Percentiles rank a stretch among this genome's conserved stretches.
Evolutionary conservation across 148 eudicot species (phyloP).

Genomic region (Silene uniflora): DNA sequence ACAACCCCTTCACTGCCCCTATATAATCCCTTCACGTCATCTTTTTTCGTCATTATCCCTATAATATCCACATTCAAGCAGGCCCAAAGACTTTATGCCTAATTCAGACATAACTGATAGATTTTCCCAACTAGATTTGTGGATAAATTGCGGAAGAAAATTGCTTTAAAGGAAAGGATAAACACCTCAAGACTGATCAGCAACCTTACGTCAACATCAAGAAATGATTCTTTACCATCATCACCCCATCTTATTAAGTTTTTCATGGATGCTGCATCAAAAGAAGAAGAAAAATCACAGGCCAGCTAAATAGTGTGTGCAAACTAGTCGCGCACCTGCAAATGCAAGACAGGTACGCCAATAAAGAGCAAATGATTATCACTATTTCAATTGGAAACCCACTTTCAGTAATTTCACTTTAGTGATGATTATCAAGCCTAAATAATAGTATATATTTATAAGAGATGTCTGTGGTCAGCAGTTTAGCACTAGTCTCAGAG

Average conservation of each 20-base stretch:
- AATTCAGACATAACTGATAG: neutral
- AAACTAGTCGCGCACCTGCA: constrained; percentile 1
- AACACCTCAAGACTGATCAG: constrained; percentile 69
- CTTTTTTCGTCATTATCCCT: no score
- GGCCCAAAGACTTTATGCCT: neutral
- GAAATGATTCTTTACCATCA: constrained; percentile 43
- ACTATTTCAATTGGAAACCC: neutral
- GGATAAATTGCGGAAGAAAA: neutral
- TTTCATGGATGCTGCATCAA: constrained; percentile 73
- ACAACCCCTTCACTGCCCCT: no score
- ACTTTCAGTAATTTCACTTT: neutral
- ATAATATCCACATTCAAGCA: no score
- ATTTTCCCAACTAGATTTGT: neutral
- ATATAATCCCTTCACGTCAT: no score
- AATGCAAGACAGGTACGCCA: neutral
- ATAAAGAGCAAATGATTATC: neutral
- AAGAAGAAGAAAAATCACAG: constrained; percentile 5
- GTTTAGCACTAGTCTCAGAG: neutral
- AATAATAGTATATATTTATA: neutral
- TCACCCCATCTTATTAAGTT: constrained; percentile 67
- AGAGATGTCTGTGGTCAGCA: neutral
- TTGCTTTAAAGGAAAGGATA: constrained; percentile 18
- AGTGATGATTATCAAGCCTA: neutral
- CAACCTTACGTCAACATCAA: constrained; percentile 72
- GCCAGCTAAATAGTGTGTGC: neutral